Percentiles rank a stretch among this genome's conserved stretches.
Evolutionary conservation across 2,329 filamentous ascomycete genomes (phyloP).

Genomic region (Ciborinia camelliae): DNA sequence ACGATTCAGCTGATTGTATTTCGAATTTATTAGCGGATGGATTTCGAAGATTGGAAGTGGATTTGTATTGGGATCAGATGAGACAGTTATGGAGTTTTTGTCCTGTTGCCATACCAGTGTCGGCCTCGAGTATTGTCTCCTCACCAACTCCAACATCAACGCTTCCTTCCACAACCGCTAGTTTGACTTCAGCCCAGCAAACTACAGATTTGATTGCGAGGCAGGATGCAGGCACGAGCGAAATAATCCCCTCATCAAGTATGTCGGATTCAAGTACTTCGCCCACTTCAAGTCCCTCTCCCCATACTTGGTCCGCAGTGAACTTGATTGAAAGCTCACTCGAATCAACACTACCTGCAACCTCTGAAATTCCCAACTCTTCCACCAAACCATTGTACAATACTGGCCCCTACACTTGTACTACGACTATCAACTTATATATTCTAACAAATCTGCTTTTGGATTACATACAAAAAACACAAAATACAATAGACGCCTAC

Average conservation of each 20-base stretch:
- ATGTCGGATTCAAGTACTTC: neutral
- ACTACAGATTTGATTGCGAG: conserved; percentile 8
- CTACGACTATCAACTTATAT: conserved; percentile 48
- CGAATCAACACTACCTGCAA: conserved; percentile 24
- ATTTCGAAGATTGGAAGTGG: conserved; percentile 55
- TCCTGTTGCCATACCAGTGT: conserved; percentile 43
- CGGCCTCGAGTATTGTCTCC: neutral
- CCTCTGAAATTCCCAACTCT: conserved; percentile 22
- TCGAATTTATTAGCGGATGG: conserved; percentile 61
- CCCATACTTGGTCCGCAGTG: neutral
- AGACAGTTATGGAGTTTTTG: conserved; percentile 57
- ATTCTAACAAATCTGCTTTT: conserved; percentile 49
- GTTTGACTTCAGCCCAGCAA: conserved; percentile 4
- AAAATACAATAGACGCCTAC: conserved; percentile 52
- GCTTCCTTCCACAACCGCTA: conserved; percentile 26
- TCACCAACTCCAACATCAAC: neutral
- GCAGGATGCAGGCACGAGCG: neutral
- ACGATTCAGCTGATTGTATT: conserved; percentile 51
- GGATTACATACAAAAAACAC: conserved; percentile 52
- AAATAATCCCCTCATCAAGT: neutral
- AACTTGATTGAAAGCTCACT: conserved; percentile 23
- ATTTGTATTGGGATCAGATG: conserved; percentile 61
- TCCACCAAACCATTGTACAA: conserved; percentile 40
- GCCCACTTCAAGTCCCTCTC: neutral
- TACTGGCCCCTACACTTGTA: conserved; percentile 55